Evolutionary conservation across 352 stramenopile species (phyloP), one percentile per base, ranked within the genome.

Genomic region (Globisporangium abappressorium): DNA sequence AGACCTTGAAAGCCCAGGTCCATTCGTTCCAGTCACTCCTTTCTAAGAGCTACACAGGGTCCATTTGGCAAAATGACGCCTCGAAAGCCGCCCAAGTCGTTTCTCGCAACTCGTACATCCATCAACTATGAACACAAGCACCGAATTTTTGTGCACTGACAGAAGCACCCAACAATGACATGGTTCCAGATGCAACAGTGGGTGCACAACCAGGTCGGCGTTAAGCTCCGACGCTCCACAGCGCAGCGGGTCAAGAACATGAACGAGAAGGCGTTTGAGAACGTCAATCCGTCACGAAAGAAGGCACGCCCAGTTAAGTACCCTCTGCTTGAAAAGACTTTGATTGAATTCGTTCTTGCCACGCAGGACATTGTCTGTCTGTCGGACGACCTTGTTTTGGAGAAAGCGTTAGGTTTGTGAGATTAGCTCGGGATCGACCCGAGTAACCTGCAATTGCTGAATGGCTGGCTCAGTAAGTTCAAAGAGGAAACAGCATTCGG

Each of bases 111-210:
- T 9, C 11, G 49, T 3, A 24, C 49, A 56, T 8, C 49, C 49
- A 56, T 56, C 22, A 56, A n/a, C 49, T 56, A 56, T 56, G 49
- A 56, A 18, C 49, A 56, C 49, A 56, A 56, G 49, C n/a, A 56
- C 28, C n/a, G 22, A 56, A 56, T 56, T 9, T 56, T 56, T 12
- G 28, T 28, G 49, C 49, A 56, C 49, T 56, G 49, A 5, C 49
- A 33, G 49, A 56, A 56, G 49, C 49, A 56, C 49, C 49, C 49
- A 24, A 33, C 49, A 22, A 56, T 30, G 49, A 9, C 49, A 12
- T 56, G 49, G 49, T 56, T 56, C n/a, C 49, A 56, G 49, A 56
- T 56, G 49, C 49, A 56, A 20, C n/a, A 56, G 49, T 56, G 22
- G n/a, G 49, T 0, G 49, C 49, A 56, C n/a, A 18, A 56, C 49